Evolutionary conservation across 2,329 filamentous ascomycete genomes (phyloP).

Genomic region (Pseudogymnoascus pannorum): DNA sequence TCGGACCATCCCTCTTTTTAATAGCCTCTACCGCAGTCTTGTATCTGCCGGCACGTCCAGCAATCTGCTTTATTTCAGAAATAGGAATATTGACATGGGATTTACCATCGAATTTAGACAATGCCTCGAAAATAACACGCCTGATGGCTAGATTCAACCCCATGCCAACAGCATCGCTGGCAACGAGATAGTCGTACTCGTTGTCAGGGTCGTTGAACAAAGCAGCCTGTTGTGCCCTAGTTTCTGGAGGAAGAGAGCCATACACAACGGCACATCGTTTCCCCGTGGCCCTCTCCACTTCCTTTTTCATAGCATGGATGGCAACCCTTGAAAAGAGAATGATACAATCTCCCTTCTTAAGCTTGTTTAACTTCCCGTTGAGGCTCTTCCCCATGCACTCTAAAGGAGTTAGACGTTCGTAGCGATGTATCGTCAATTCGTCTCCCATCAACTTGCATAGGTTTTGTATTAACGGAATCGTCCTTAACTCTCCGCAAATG

Average conservation of each 20-base stretch:
- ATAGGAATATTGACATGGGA: constrained; percentile 43
- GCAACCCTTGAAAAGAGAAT: constrained; percentile 78
- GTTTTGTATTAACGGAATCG: constrained; percentile 69
- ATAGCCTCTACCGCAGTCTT: constrained; percentile 58
- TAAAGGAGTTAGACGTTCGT: constrained; percentile 75
- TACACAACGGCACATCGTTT: constrained; percentile 88
- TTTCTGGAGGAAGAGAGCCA: constrained; percentile 84
- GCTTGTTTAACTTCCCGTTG: constrained; percentile 51
- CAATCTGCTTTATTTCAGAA: constrained; percentile 90
- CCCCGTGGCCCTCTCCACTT: constrained; percentile 69
- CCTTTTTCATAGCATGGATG: constrained; percentile 71
- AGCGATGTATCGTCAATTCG: constrained; percentile 70
- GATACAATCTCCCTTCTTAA: constrained; percentile 85
- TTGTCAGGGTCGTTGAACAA: constrained; percentile 94
- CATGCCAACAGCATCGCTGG: constrained; percentile 96
- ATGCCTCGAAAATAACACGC: constrained; percentile 78
- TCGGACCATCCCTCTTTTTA: constrained; percentile 12
- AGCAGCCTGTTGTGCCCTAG: constrained; percentile 79
- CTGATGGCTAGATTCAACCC: constrained; percentile 89
- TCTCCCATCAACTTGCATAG: constrained; percentile 77
- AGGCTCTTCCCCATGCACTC: constrained; percentile 58
- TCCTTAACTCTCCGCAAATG: constrained; percentile 82
- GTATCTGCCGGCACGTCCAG: constrained; percentile 82
- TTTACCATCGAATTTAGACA: constrained; percentile 62
- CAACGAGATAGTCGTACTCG: constrained; percentile 89